Percentiles rank a stretch among this genome's conserved stretches.
phyloP scores from a whole-genome alignment of 306 rosid species.

The Cotoneaster glaucophyllus region DNA sequence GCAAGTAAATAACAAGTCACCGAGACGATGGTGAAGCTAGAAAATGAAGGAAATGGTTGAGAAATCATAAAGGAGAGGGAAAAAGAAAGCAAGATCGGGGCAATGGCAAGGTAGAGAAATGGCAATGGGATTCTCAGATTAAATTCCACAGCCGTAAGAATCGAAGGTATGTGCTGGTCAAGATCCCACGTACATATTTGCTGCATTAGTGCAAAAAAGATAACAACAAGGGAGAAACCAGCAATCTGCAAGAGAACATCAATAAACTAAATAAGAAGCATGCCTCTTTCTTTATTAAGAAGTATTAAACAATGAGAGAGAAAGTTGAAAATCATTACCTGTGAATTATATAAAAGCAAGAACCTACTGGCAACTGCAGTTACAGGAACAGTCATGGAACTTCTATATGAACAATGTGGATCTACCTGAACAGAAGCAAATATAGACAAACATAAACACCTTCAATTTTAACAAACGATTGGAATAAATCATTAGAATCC shows the following conservation, averaged over 20 bases:
- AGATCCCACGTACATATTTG: constrained; percentile 84
- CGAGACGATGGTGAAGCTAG: constrained; percentile 62
- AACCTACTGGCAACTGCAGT: constrained; percentile 75
- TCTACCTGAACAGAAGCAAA: constrained; percentile 62
- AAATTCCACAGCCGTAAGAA: constrained; percentile 69
- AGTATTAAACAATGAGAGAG: background rate
- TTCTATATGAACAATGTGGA: constrained; percentile 90
- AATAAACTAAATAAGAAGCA: constrained; percentile 11
- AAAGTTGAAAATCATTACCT: constrained; percentile 44
- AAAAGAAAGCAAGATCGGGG: constrained; percentile 65
- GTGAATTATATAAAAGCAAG: constrained; percentile 65
- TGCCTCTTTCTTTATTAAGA: background rate
- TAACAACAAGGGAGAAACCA: constrained; percentile 71
- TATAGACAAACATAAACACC: constrained; percentile 18
- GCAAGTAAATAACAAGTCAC: constrained; percentile 76
- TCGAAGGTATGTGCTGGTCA: constrained; percentile 69
- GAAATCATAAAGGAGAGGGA: constrained; percentile 49
- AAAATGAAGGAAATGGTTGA: constrained; percentile 63
- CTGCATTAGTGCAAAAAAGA: constrained; percentile 81
- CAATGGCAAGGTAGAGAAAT: constrained; percentile 50
- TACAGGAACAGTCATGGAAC: constrained; percentile 53
- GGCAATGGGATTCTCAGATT: constrained; percentile 68
- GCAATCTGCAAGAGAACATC: constrained; percentile 68
- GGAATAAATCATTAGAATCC: background rate
- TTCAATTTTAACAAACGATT: background rate